phyloP scores from a whole-genome alignment of 1,284 basidiomycete species.

The Neonothopanus nambi region DNA sequence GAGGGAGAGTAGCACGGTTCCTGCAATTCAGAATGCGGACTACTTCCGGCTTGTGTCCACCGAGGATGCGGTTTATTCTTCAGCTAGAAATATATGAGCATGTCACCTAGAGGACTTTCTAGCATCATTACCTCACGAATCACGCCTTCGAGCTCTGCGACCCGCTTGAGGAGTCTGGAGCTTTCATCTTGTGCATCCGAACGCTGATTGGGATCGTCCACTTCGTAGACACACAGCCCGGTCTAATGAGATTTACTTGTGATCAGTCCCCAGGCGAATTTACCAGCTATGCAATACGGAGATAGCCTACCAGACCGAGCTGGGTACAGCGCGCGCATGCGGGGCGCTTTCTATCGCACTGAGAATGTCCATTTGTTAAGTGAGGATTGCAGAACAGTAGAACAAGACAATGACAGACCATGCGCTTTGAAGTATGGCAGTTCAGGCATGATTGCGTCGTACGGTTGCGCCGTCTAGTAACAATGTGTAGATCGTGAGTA shows the following conservation, averaged over 20 bases:
- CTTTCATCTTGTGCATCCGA: constrained; percentile 58
- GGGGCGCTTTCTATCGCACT: constrained; percentile 75
- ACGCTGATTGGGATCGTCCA: constrained; percentile 72
- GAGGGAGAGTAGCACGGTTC: too few species aligned
- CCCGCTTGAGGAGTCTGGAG: constrained; percentile 66
- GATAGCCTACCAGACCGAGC: constrained; percentile 56
- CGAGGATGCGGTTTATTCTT: constrained; percentile 75
- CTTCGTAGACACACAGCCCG: constrained; percentile 81
- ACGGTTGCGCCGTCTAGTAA: constrained; percentile 24
- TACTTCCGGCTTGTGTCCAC: constrained; percentile 38
- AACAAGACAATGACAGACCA: constrained; percentile 51
- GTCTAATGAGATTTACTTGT: constrained; percentile 57
- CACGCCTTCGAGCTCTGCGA: constrained; percentile 82
- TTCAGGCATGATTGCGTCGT: constrained; percentile 49
- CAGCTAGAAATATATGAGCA: constrained; percentile 34
- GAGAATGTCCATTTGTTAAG: constrained; percentile 1
- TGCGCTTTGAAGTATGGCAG: constrained; percentile 63
- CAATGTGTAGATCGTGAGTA: background rate
- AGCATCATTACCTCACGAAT: constrained; percentile 63
- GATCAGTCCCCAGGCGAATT: too few species aligned
- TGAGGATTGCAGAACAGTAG: background rate
- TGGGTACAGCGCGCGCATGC: constrained; percentile 73
- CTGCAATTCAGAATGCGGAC: too few species aligned
- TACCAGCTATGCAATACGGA: background rate
- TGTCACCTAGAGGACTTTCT: background rate